Percentiles rank a stretch among this genome's conserved stretches.
These are phyloP conservation scores for Moesziomyces sp. DNA, from an alignment of 1,284 basidiomycete genomes.

Conservation along the genomic window DNA sequence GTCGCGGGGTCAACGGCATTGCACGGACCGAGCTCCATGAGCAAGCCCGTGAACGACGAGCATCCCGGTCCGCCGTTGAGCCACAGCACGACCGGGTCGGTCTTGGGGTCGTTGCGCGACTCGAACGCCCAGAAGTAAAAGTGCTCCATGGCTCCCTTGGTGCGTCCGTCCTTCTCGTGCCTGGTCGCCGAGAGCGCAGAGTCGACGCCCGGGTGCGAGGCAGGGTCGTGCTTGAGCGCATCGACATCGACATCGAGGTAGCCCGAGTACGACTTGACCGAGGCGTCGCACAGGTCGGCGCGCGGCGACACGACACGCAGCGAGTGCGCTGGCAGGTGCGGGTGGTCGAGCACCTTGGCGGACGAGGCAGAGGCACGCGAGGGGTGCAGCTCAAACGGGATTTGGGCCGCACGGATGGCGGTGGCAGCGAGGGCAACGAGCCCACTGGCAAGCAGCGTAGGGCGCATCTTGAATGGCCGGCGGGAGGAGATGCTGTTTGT, in stretches of 20 bases:
- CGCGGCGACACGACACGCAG: conserved; percentile 58
- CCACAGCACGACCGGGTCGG: conserved; percentile 64
- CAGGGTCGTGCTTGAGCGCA: conserved; percentile 39
- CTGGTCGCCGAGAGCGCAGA: conserved; percentile 9
- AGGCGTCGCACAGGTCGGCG: conserved; percentile 54
- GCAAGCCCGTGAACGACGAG: conserved; percentile 60
- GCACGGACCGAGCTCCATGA: conserved; percentile 67
- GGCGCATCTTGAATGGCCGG: conserved; percentile 15
- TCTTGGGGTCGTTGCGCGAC: conserved; percentile 57
- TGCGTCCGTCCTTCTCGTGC: conserved; percentile 32
- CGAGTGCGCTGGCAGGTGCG: conserved; percentile 62
- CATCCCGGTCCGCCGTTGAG: conserved; percentile 66
- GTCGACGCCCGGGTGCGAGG: not conserved
- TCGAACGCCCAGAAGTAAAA: conserved; percentile 68
- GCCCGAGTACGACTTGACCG: conserved; percentile 57
- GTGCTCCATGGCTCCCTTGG: conserved; percentile 62
- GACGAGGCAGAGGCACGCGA: not conserved
- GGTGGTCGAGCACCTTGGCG: conserved; percentile 42
- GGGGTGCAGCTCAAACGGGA: conserved; percentile 32
- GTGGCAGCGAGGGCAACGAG: conserved; percentile 20
- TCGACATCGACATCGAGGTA: conserved; percentile 67
- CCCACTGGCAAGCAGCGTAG: conserved; percentile 2
- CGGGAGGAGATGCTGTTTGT: not conserved
- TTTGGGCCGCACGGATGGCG: conserved; percentile 28
- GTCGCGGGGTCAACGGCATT: conserved; percentile 48